Base-by-base conservation (phyloP, 768 basidiomycete genomes). In the Kwoniella newhampshirensis region DNA sequence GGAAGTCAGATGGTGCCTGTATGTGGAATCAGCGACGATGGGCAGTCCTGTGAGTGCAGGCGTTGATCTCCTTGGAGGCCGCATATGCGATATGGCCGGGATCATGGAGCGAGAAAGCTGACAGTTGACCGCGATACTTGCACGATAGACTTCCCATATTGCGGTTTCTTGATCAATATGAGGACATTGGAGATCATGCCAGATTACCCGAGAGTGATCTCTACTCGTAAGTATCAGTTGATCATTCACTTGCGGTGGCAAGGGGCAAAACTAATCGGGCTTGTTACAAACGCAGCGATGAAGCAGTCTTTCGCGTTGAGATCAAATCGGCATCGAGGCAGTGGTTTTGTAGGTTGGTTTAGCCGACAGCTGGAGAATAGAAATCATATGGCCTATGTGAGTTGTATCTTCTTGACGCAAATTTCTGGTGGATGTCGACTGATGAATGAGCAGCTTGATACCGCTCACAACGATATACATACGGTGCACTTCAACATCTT, bases 91-190 rank as follows among this genome's bases (percentile, higher is more conserved):
- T n/a, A n/a, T n/a, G n/a, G n/a, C n/a, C n/a, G n/a, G n/a, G n/a
- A n/a, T n/a, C n/a, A n/a, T n/a, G n/a, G n/a, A 86, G 83, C 61
- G 79, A 83, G 32, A 13, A 6, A 6, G 32, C 32, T 32, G n/a
- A 80, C 80, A 4, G 79, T 79, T 47, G 81, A n/a, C n/a, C n/a
- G n/a, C n/a, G n/a, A n/a, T n/a, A n/a, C n/a, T n/a, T n/a, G n/a
- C n/a, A n/a, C n/a, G n/a, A 1, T 60, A 92, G 91, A 79, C 39
- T 98, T 99, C 73, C 87, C 91, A 1, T 99, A 92, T 88, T 99
- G 96, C 78, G 96, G 93, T 1, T 82, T 86, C 61, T 70, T 85
- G 51, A 87, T 99, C 65, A 77, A 91, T 67, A 88, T 85, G 80
- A 77, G 72, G 20, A 82, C 86, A 63, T 80, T 99, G 30, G 88